Conservation (phyloP, 73 alveolate species). For the Vitrella brassicaformis region DNA sequence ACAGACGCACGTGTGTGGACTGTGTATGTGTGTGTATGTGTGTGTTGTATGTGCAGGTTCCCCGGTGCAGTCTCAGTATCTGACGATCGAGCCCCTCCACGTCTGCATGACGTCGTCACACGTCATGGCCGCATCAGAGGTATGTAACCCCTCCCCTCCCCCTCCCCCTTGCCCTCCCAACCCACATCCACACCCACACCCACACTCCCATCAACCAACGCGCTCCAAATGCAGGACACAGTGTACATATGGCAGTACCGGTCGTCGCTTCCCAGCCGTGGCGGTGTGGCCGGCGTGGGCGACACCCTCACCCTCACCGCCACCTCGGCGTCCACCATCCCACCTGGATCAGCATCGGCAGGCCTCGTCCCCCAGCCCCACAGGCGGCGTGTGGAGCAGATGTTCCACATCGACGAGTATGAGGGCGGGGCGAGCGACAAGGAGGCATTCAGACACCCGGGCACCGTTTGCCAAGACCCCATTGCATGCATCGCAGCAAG, state of each 20-base stretch:
- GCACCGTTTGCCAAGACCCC: constrained; percentile 68
- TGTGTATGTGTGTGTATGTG: background rate
- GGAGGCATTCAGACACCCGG: constrained; percentile 43
- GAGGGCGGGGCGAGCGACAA: constrained; percentile 25
- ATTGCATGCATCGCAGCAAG: constrained; percentile 87
- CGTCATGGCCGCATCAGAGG: constrained; percentile 71
- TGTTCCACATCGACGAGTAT: constrained; percentile 31
- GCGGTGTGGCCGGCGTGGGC: too few species aligned
- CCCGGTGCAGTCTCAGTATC: constrained; percentile 75
- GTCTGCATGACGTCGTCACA: constrained; percentile 95
- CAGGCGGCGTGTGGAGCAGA: background rate
- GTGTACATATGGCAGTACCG: constrained; percentile 67
- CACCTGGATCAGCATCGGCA: too few species aligned
- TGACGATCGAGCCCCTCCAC: constrained; percentile 86
- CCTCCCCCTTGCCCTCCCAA: too few species aligned
- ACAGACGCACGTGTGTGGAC: background rate
- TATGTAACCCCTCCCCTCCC: background rate
- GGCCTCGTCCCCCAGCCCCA: too few species aligned
- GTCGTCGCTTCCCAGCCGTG: background rate
- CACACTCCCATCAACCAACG: background rate
- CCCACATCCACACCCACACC: too few species aligned
- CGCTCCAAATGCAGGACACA: constrained; percentile 14
- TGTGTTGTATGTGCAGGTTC: background rate
- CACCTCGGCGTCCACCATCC: too few species aligned
- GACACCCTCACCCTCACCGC: too few species aligned